phyloP scores from a whole-genome alignment of 768 basidiomycete species.

The Psilocybe cyanescens region DNA sequence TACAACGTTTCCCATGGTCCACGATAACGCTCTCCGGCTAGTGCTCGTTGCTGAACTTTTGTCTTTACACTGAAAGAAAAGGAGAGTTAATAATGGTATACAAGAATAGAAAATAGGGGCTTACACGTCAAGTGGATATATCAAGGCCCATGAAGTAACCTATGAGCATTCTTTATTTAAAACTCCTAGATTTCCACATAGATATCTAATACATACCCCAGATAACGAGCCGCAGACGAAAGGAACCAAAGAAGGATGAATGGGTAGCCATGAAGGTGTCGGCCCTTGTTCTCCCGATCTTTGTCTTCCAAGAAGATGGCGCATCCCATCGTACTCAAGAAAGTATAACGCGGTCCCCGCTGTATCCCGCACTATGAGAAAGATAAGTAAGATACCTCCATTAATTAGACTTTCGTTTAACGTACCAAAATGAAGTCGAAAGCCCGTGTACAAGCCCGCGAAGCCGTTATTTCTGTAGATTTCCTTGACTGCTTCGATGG shows the following conservation, averaged over 20 bases:
- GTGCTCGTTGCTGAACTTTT: slow-evolving; percentile 90
- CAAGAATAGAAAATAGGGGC: slow-evolving; percentile 25
- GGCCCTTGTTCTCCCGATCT: slow-evolving; percentile 80
- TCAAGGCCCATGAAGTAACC: slow-evolving; percentile 84
- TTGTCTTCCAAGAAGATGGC: slow-evolving; percentile 80
- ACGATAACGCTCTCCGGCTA: slow-evolving; percentile 78
- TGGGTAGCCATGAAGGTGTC: slow-evolving; percentile 86
- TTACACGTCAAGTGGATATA: slow-evolving; percentile 95
- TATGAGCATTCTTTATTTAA: slow-evolving; percentile 27
- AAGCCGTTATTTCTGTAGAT: slow-evolving; percentile 70
- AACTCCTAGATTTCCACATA: slow-evolving; percentile 31
- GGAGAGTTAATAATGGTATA: slow-evolving; percentile 11
- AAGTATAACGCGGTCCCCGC: slow-evolving; percentile 91
- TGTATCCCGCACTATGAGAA: slow-evolving; percentile 77
- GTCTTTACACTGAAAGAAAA: slow-evolving; percentile 75
- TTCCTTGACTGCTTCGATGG: slow-evolving; percentile 70
- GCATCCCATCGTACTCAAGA: slow-evolving; percentile 91
- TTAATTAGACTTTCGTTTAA: slow-evolving; percentile 2
- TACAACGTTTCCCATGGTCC: slow-evolving; percentile 73
- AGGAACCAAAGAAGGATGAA: slow-evolving; percentile 78
- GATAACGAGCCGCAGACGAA: slow-evolving; percentile 91
- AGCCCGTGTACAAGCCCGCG: slow-evolving; percentile 79
- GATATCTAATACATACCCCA: slow-evolving; percentile 56
- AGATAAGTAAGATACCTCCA: slow-evolving; percentile 1
- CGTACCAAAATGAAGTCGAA: slow-evolving; percentile 84